Conservation (phyloP, 192 early-diverging fungal genomes). For the Backusella circina region DNA sequence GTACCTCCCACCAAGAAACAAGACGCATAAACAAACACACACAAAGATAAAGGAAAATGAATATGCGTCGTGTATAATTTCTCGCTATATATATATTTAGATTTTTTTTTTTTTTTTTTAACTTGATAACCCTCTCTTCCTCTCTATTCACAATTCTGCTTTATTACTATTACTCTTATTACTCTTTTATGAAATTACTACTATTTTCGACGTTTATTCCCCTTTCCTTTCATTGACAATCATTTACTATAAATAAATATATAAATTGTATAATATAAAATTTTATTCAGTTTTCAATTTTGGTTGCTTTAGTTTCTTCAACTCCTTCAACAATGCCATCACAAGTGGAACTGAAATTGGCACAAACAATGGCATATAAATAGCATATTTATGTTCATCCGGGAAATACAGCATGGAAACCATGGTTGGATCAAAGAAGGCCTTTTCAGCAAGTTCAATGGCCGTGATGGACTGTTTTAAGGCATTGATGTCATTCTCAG, state of each 20-base stretch:
- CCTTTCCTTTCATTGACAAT: neutral
- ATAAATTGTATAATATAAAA: neutral
- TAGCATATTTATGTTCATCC: conserved; percentile 95
- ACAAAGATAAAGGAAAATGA: neutral
- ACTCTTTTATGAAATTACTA: neutral
- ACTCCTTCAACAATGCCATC: conserved; percentile 47
- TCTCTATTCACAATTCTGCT: neutral
- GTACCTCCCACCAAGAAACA: neutral
- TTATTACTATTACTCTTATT: neutral
- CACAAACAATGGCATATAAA: conserved; percentile 95
- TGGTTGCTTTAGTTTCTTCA: conserved; percentile 34
- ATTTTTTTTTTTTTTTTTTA: neutral
- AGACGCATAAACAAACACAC: neutral
- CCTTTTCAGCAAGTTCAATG: conserved; percentile 68
- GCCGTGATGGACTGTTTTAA: conserved; percentile 60
- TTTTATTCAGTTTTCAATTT: neutral
- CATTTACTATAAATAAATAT: neutral
- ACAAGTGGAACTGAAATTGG: conserved; percentile 77
- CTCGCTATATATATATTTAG: neutral
- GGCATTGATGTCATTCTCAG: conserved; percentile 43
- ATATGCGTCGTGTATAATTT: neutral
- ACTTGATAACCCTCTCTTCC: too few relatives aligned
- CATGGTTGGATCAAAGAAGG: conserved; percentile 99
- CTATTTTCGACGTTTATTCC: neutral
- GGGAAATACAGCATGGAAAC: conserved; percentile 98